These are phyloP conservation scores for Aspergillus neotritici DNA, from an alignment of 2,329 filamentous ascomycete species.

Conservation along the genomic window DNA sequence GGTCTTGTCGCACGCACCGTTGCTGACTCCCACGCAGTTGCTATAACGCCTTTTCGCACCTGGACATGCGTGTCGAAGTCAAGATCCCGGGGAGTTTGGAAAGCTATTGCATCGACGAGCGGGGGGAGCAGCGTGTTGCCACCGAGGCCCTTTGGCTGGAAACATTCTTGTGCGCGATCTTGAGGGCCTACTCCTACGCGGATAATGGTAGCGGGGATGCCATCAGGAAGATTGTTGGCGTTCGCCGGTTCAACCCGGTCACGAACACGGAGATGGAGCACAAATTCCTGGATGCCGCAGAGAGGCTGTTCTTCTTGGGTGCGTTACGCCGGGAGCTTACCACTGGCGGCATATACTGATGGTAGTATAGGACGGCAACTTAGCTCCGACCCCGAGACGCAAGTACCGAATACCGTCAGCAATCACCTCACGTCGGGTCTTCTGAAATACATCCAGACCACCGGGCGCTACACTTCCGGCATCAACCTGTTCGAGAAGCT, in stretches of 20 bases:
- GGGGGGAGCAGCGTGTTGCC: constrained; percentile 87
- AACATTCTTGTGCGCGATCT: constrained; percentile 90
- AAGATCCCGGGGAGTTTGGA: constrained; percentile 95
- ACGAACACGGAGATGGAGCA: constrained; percentile 98
- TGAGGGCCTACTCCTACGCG: constrained; percentile 92
- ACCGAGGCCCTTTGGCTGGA: constrained; percentile 95
- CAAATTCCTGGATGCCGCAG: constrained; percentile 87
- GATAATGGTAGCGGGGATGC: constrained; percentile 91
- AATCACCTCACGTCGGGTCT: constrained; percentile 94
- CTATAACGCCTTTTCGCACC: constrained; percentile 97
- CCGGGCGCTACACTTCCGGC: constrained; percentile 85
- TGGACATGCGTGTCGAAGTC: constrained; percentile 98
- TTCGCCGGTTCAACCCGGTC: constrained; percentile 92
- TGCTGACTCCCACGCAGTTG: constrained; percentile 51
- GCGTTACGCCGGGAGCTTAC: constrained; percentile 2
- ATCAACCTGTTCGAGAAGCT: constrained; percentile 98
- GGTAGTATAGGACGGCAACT: constrained; percentile 71
- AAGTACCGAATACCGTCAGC: constrained; percentile 92
- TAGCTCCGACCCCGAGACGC: constrained; percentile 92
- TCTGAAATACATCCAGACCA: constrained; percentile 90
- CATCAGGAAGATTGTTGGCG: constrained; percentile 95
- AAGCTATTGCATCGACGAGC: constrained; percentile 95
- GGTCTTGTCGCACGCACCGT: background rate
- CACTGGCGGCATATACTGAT: constrained; percentile 12
- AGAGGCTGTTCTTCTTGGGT: constrained; percentile 93